phyloP scores from a whole-genome alignment of 1,139 yeast species.

The Hyphopichia fennica region DNA sequence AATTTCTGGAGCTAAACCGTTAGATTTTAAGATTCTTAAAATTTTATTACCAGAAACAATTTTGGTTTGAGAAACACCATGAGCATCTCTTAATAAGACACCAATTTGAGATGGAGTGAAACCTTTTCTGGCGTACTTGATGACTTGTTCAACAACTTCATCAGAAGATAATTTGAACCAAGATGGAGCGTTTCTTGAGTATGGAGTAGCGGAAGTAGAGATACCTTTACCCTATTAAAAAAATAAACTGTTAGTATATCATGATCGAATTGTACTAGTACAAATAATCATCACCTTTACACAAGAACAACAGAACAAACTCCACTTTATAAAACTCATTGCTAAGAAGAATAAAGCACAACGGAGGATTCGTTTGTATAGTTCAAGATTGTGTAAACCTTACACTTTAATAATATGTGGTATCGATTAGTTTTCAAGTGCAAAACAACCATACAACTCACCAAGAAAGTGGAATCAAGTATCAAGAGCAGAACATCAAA shows the following conservation, averaged over 20 bases:
- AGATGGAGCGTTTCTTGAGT: slow-evolving; percentile 98
- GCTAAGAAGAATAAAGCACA: not conserved
- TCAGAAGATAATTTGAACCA: slow-evolving; percentile 99
- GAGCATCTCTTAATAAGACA: slow-evolving; percentile 99
- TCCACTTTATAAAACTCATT: not conserved
- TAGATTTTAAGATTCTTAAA: slow-evolving; percentile 97
- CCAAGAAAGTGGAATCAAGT: slow-evolving; percentile 1
- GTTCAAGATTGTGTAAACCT: not conserved
- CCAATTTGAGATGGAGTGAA: slow-evolving; percentile 99
- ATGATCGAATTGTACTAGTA: not conserved
- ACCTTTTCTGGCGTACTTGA: slow-evolving; percentile 99
- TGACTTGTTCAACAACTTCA: slow-evolving; percentile 95
- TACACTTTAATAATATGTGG: slow-evolving; percentile 12
- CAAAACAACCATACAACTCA: not conserved
- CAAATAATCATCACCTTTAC: not conserved
- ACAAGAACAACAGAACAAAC: slow-evolving; percentile 2
- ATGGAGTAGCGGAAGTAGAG: slow-evolving; percentile 98
- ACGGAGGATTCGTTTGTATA: not conserved
- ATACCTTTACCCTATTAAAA: slow-evolving; percentile 91
- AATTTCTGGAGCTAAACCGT: slow-evolving; percentile 99
- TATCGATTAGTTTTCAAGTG: slow-evolving; percentile 11
- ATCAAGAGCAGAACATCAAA: slow-evolving; percentile 2
- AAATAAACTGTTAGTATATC: slow-evolving; percentile 34
- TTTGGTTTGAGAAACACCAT: slow-evolving; percentile 98
- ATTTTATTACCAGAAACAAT: slow-evolving; percentile 99